phyloP scores from a whole-genome alignment of 192 early-diverging fungal species.

The Spizellomyces sp. region DNA sequence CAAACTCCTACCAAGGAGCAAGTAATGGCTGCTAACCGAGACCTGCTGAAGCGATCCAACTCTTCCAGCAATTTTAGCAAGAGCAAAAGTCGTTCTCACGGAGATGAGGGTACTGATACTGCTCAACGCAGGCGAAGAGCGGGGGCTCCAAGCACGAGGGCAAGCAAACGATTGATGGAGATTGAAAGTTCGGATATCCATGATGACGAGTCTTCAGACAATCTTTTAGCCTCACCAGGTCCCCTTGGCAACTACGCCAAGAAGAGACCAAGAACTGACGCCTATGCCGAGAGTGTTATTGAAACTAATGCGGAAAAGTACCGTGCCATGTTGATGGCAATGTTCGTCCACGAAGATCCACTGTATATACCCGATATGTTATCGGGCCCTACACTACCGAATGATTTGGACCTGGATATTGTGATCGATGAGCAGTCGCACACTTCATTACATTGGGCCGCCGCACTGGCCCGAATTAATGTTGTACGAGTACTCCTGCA shows the following conservation, averaged over 20 bases:
- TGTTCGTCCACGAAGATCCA: constrained; percentile 80
- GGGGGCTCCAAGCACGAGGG: constrained; percentile 28
- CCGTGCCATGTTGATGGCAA: constrained; percentile 77
- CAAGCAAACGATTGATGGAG: constrained; percentile 15
- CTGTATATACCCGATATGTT: constrained; percentile 63
- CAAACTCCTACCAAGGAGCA: constrained; percentile 60
- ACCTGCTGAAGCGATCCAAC: neutral
- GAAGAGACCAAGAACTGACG: constrained; percentile 15
- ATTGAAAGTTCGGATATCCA: neutral
- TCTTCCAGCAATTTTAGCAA: neutral
- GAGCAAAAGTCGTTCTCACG: neutral
- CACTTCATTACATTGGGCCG: constrained; percentile 95
- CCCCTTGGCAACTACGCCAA: neutral
- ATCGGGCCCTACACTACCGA: constrained; percentile 38
- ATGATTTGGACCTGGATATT: constrained; percentile 76
- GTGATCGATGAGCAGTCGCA: constrained; percentile 95
- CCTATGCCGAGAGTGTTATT: neutral
- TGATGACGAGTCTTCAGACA: constrained; percentile 6
- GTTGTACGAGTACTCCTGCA: constrained; percentile 76
- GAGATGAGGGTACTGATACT: neutral
- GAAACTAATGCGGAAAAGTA: constrained; percentile 48
- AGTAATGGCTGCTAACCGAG: constrained; percentile 38
- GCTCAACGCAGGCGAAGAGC: constrained; percentile 10
- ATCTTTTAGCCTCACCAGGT: neutral
- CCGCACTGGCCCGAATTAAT: constrained; percentile 77